Base-by-base conservation (phyloP, 257 asterid species). In the Petrea volubilis region DNA sequence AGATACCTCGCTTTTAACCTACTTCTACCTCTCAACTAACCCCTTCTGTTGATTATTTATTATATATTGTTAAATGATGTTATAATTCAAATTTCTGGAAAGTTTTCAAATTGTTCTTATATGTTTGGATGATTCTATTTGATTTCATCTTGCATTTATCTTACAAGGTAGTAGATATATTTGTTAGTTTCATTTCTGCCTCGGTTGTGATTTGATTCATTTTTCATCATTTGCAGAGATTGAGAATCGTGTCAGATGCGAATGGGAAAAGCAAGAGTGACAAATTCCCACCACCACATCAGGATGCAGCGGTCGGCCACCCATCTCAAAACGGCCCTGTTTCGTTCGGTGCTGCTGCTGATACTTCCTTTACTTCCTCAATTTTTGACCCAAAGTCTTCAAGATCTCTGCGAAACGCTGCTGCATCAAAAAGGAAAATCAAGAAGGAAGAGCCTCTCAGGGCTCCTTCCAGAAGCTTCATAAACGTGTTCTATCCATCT, bases 281-380 rank as follows among this genome's bases (percentile, higher is more conserved):
- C 63, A 90, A 93, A 80, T 93, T 93, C 27, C 98, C 98, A 11
- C 97, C 98, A 0, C 98, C 98, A 6, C 98, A 93, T 75, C 88
- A 87, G 67, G 98, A 93, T 77, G 98, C 85, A 56, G 88, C 87
- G 14, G 84, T 85, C 10, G 95, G 96, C 51, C 70, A 89, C 77
- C 85, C 77, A 61, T 78, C 88, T 13, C 84, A 74, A 38, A 83
- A 74, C 11, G 85, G 83, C 33, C 85, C 94, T 17, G 41, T 78
- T 46, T 89, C 96, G 4, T 86, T 92, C 46, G 65, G 73, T 41
- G 75, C 75, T 68, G 75, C 82, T 68, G 74, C 81, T 0, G 88
- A 81, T 60, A 38, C 85, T 67, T 87, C 96, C 31, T 88, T 82
- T 18, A 57, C 70, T 67, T 81, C 93, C 52, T 79, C 92, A 8